Conservation (phyloP, 2,329 filamentous ascomycete genomes). For the Penicillium sp. region DNA sequence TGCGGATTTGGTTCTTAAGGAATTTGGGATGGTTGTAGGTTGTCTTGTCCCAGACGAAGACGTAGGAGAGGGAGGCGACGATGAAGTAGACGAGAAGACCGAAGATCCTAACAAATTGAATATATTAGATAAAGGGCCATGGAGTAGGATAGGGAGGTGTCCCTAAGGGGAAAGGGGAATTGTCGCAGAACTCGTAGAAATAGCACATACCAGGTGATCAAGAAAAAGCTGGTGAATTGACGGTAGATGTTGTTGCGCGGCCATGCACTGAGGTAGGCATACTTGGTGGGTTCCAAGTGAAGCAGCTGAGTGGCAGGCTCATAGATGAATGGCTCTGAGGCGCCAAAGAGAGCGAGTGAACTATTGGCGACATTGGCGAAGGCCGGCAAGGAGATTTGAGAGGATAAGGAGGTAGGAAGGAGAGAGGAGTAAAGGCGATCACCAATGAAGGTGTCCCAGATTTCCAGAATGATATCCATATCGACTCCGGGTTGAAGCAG, state of each 20-base stretch:
- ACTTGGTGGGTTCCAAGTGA: slow-evolving; percentile 69
- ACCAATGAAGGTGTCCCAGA: slow-evolving; percentile 78
- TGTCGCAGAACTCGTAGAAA: not conserved
- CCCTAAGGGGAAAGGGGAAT: slow-evolving; percentile 58
- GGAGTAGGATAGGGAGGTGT: slow-evolving; percentile 85
- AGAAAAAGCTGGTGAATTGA: slow-evolving; percentile 74
- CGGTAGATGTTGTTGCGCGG: slow-evolving; percentile 76
- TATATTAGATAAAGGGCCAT: too few relatives aligned
- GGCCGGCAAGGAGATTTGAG: slow-evolving; percentile 58
- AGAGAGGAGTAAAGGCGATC: slow-evolving; percentile 77
- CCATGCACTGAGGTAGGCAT: slow-evolving; percentile 79
- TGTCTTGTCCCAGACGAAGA: slow-evolving; percentile 88
- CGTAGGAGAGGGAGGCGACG: slow-evolving; percentile 80
- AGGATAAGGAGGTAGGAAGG: slow-evolving; percentile 64
- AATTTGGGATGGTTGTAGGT: slow-evolving; percentile 91
- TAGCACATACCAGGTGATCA: slow-evolving; percentile 78
- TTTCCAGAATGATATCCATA: slow-evolving; percentile 93
- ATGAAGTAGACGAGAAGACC: slow-evolving; percentile 83
- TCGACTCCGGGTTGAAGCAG: slow-evolving; percentile 5
- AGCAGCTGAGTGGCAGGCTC: slow-evolving; percentile 74
- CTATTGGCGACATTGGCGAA: slow-evolving; percentile 60
- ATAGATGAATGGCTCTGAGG: slow-evolving; percentile 56
- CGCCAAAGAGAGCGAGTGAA: slow-evolving; percentile 59
- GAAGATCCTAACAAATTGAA: slow-evolving; percentile 68
- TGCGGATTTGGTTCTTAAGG: slow-evolving; percentile 86